phyloP scores from a whole-genome alignment of 768 basidiomycete species.

The Trametes cubensis region DNA sequence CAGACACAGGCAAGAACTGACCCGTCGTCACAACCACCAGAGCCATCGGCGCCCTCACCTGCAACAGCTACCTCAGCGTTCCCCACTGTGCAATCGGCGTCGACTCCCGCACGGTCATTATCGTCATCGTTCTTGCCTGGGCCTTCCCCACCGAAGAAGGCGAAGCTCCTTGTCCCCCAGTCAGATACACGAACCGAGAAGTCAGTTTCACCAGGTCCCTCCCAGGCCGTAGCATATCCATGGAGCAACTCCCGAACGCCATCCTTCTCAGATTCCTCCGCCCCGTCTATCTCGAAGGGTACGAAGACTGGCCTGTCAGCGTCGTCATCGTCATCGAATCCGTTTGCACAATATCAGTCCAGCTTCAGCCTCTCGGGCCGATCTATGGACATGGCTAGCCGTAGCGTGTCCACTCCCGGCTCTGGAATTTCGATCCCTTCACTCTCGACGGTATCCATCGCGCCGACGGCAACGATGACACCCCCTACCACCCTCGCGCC shows the following conservation, averaged over 20 bases:
- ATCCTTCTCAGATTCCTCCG: background rate
- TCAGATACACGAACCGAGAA: background rate
- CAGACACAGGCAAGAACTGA: background rate
- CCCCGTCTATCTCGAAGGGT: background rate
- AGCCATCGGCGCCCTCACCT: background rate
- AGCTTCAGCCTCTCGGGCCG: slow-evolving; percentile 5
- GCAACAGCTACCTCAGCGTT: background rate
- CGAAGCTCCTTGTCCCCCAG: slow-evolving; percentile 4
- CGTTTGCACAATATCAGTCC: slow-evolving; percentile 15
- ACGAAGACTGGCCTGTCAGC: background rate
- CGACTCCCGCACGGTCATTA: background rate
- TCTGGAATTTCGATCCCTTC: slow-evolving; percentile 13
- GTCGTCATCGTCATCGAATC: slow-evolving; percentile 1
- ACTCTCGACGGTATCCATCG: slow-evolving; percentile 12
- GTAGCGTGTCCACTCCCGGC: background rate
- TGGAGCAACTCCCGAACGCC: slow-evolving; percentile 14
- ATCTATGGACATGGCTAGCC: background rate
- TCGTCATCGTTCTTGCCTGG: background rate
- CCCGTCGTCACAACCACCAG: background rate
- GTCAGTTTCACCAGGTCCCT: slow-evolving; percentile 7
- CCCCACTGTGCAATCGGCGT: background rate
- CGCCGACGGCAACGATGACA: background rate
- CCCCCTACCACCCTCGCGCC: slow-evolving; percentile 17
- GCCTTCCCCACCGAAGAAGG: slow-evolving; percentile 20
- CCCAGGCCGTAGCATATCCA: background rate